phyloP scores from a whole-genome alignment of 371 early-diverging fungal species.

The Mortierella sp. region DNA sequence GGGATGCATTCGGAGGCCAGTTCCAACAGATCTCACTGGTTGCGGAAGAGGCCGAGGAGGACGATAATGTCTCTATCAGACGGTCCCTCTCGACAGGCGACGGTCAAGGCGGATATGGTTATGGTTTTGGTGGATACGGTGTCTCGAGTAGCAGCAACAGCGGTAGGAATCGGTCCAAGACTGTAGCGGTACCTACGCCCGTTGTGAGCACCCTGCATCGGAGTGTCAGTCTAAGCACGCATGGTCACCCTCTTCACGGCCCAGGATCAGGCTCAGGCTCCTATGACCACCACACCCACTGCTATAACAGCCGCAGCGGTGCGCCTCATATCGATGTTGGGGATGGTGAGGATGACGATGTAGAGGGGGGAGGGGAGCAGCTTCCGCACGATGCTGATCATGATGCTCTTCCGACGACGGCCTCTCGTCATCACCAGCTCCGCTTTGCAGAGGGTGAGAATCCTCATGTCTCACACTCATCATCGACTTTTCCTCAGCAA shows the following conservation, averaged over 20 bases:
- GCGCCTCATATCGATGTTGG: constrained; percentile 13
- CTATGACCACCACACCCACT: background rate
- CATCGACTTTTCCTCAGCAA: background rate
- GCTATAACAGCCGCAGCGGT: constrained; percentile 1
- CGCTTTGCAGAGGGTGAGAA: constrained; percentile 19
- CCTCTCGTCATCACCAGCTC: constrained; percentile 6
- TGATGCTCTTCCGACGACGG: constrained; percentile 21
- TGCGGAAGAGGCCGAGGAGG: constrained; percentile 11
- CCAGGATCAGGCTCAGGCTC: background rate
- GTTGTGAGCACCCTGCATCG: constrained; percentile 22
- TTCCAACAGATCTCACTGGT: constrained; percentile 33
- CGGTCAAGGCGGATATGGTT: background rate
- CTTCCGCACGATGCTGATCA: background rate
- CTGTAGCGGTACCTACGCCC: constrained; percentile 19
- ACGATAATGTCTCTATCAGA: constrained; percentile 20
- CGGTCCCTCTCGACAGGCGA: constrained; percentile 19
- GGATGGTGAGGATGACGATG: constrained; percentile 13
- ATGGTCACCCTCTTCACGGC: background rate
- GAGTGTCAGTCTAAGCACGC: constrained; percentile 31
- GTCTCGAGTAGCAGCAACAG: background rate
- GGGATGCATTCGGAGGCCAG: background rate
- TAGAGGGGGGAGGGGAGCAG: background rate
- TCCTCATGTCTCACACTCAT: background rate
- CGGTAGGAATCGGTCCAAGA: constrained; percentile 13
- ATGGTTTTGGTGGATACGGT: background rate